Conservation (phyloP, 1,284 basidiomycete species). For the Lentinula novae-zelandiae region DNA sequence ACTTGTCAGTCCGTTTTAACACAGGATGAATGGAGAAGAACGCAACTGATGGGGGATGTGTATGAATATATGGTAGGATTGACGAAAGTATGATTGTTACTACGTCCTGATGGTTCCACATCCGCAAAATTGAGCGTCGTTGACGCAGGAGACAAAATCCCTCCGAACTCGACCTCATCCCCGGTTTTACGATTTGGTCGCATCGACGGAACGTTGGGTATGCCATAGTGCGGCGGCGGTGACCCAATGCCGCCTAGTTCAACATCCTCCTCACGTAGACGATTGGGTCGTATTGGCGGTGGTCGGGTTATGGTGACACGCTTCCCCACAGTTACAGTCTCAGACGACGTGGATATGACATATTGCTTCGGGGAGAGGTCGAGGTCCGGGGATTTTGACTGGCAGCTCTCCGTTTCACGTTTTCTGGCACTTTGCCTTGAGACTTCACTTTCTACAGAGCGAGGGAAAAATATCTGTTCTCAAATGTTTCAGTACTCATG, state of each 20-base stretch:
- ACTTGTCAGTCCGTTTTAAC: too few relatives aligned
- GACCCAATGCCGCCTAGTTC: not conserved
- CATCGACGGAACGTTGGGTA: constrained; percentile 26
- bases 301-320: not conserved
- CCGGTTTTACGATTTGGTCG: constrained; percentile 40
- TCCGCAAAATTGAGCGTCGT: constrained; percentile 24
- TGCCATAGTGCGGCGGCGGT: constrained; percentile 7
- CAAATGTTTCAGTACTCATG: not conserved
- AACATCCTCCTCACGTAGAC: constrained; percentile 8
- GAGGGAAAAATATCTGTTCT: constrained; percentile 72
- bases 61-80: constrained; percentile 44
- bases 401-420: not conserved
- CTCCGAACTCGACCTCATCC: constrained; percentile 36
- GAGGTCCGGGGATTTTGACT: not conserved
- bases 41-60: constrained; percentile 41
- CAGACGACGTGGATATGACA: not conserved
- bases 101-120: constrained; percentile 33
- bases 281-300: constrained; percentile 12
- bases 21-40: not conserved
- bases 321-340: not conserved
- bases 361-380: not conserved
- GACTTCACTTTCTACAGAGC: constrained; percentile 62
- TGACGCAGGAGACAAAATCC: constrained; percentile 19
- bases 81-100: constrained; percentile 28
- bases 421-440: constrained; percentile 36